A percentile compares a stretch with the other conserved stretches of the same genome.
Conservation (phyloP, 441 rosid genomes). For the Populus hybrid region DNA sequence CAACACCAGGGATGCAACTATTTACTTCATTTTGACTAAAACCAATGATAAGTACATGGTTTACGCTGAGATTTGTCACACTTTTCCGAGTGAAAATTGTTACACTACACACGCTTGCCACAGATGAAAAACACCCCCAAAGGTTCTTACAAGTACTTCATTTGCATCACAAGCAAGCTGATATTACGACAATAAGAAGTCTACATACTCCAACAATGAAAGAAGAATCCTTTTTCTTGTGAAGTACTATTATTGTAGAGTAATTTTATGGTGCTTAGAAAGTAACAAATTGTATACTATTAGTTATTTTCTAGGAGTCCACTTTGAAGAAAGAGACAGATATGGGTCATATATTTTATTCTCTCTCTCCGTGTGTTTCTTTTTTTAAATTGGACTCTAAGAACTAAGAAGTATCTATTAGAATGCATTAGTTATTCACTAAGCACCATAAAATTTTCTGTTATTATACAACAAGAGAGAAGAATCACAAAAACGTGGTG, state of each 20-base stretch:
- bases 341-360: too few species aligned
- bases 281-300: too few species aligned
- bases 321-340: too few species aligned
- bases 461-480: neutral
- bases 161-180: too few species aligned
- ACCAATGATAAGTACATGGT: neutral
- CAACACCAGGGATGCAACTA: neutral
- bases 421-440: too few species aligned
- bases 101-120: neutral
- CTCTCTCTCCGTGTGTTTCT: too few species aligned
- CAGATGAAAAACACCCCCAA: neutral
- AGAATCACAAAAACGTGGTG: neutral
- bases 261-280: too few species aligned
- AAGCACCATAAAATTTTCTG: too few species aligned
- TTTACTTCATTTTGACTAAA: too few species aligned
- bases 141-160: neutral
- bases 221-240: neutral
- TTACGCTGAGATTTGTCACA: neutral
- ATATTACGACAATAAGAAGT: neutral
- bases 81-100: neutral
- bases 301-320: too few species aligned
- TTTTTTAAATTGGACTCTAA: too few species aligned
- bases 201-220: neutral
- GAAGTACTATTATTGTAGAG: neutral
- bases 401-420: too few species aligned